Conservation (phyloP, 2,329 filamentous ascomycete species). For the Emergomyces pasteurianus region DNA sequence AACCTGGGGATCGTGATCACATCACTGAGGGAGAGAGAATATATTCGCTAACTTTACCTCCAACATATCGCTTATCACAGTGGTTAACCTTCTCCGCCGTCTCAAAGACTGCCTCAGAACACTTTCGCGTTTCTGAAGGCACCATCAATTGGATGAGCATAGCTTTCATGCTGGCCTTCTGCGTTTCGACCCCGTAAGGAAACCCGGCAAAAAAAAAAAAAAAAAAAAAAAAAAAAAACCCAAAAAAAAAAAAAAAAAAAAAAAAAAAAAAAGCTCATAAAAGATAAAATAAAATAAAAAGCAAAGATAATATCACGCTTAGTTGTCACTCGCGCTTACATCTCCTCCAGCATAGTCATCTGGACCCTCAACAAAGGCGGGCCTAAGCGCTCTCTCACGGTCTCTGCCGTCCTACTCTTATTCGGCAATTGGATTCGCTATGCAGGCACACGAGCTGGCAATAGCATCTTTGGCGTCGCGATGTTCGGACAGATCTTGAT, state of each 20-base stretch:
- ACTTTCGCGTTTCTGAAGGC: slow-evolving; percentile 62
- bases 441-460: slow-evolving; percentile 47
- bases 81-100: slow-evolving; percentile 90
- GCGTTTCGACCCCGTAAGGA: slow-evolving; percentile 52
- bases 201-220: background rate
- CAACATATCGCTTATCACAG: slow-evolving; percentile 30
- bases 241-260: too few relatives aligned
- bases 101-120: slow-evolving; percentile 58
- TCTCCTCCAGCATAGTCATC: slow-evolving; percentile 44
- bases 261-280: background rate
- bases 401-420: slow-evolving; percentile 60
- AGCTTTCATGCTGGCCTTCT: slow-evolving; percentile 75
- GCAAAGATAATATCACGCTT: background rate
- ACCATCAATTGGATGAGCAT: slow-evolving; percentile 90
- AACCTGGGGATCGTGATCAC: background rate
- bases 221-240: background rate
- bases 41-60: background rate
- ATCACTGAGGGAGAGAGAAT: background rate
- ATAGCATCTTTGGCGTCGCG: slow-evolving; percentile 58
- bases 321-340: background rate
- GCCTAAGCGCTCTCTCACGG: slow-evolving; percentile 65
- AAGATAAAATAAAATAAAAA: too few relatives aligned
- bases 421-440: slow-evolving; percentile 87
- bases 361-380: slow-evolving; percentile 65
- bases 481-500: slow-evolving; percentile 89